phyloP scores from a whole-genome alignment of 208 protist genomes.

The Crithidia expoeki region DNA sequence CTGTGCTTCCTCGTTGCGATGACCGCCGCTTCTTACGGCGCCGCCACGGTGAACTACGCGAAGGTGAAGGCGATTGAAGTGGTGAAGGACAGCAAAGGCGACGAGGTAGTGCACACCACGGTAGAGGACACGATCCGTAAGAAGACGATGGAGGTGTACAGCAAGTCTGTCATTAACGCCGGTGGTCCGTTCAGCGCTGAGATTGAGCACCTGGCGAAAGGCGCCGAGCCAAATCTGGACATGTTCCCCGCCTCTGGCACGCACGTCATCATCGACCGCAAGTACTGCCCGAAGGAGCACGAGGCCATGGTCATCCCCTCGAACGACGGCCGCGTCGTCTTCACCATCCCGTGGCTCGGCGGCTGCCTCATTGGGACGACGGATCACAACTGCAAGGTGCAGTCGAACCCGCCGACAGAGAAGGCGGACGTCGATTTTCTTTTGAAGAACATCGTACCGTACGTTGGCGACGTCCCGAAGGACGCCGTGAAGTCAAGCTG shows the following conservation, averaged over 20 bases:
- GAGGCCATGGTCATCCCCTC: slow-evolving; percentile 90
- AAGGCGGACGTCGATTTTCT: slow-evolving; percentile 89
- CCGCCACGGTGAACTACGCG: slow-evolving; percentile 94
- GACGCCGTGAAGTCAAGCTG: slow-evolving; percentile 81
- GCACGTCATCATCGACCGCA: slow-evolving; percentile 86
- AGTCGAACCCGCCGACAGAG: slow-evolving; percentile 58
- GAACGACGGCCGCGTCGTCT: slow-evolving; percentile 94
- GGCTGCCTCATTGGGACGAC: slow-evolving; percentile 95
- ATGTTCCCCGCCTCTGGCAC: slow-evolving; percentile 82
- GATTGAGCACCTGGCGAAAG: slow-evolving; percentile 82
- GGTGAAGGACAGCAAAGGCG: slow-evolving; percentile 47
- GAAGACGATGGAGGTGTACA: slow-evolving; percentile 75
- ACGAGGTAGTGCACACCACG: slow-evolving; percentile 68
- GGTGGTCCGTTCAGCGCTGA: slow-evolving; percentile 85
- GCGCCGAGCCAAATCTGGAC: slow-evolving; percentile 40
- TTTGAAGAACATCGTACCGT: slow-evolving; percentile 70
- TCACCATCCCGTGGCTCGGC: slow-evolving; percentile 93
- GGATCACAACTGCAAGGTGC: slow-evolving; percentile 74
- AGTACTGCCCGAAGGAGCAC: slow-evolving; percentile 76
- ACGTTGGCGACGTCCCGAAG: slow-evolving; percentile 58
- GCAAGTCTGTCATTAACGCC: slow-evolving; percentile 91
- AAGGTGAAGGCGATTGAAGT: slow-evolving; percentile 68
- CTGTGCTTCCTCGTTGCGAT: slow-evolving; percentile 93
- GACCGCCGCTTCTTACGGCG: slow-evolving; percentile 91
- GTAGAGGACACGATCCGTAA: slow-evolving; percentile 80